These are phyloP conservation scores for Ustulina deusta DNA, from an alignment of 2,329 filamentous ascomycete species.

Conservation along the genomic window DNA sequence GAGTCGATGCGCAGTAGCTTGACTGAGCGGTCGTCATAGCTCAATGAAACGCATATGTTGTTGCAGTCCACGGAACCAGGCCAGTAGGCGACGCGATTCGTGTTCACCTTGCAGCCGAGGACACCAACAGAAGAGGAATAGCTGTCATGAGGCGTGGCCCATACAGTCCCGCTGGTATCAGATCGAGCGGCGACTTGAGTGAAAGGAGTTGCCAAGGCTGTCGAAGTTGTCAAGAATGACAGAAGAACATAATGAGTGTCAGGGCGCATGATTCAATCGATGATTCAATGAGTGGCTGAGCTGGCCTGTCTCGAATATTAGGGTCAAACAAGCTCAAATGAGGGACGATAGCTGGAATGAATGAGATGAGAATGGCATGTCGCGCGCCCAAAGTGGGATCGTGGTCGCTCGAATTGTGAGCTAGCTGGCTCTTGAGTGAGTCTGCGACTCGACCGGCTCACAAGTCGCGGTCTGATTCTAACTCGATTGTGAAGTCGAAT, in stretches of 20 bases:
- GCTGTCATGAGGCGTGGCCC: constrained; percentile 66
- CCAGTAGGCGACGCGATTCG: constrained; percentile 73
- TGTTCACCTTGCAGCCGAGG: constrained; percentile 71
- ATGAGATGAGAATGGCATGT: constrained; percentile 30
- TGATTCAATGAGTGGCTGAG: constrained; percentile 36
- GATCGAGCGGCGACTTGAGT: constrained; percentile 7
- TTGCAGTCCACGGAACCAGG: constrained; percentile 64
- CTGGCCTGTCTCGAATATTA: constrained; percentile 24
- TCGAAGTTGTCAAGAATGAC: constrained; percentile 30
- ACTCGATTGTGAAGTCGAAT: constrained; percentile 22
- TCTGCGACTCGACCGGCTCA: constrained; percentile 31
- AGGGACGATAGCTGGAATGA: constrained; percentile 17
- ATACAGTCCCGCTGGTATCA: constrained; percentile 57
- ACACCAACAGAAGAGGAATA: constrained; percentile 70
- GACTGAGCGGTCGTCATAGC: constrained; percentile 61
- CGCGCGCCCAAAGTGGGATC: constrained; percentile 14
- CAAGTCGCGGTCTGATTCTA: constrained; percentile 23
- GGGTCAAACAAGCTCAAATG: constrained; percentile 20
- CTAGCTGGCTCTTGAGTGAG: constrained; percentile 21
- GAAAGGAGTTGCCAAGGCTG: constrained; percentile 15
- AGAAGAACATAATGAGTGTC: constrained; percentile 25
- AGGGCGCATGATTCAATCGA: constrained; percentile 29
- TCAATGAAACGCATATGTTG: constrained; percentile 68
- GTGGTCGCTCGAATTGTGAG: constrained; percentile 16
- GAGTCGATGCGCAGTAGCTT: constrained; percentile 70